phyloP scores from a whole-genome alignment of 129 eudicot genomes.

The Centella asiatica region DNA sequence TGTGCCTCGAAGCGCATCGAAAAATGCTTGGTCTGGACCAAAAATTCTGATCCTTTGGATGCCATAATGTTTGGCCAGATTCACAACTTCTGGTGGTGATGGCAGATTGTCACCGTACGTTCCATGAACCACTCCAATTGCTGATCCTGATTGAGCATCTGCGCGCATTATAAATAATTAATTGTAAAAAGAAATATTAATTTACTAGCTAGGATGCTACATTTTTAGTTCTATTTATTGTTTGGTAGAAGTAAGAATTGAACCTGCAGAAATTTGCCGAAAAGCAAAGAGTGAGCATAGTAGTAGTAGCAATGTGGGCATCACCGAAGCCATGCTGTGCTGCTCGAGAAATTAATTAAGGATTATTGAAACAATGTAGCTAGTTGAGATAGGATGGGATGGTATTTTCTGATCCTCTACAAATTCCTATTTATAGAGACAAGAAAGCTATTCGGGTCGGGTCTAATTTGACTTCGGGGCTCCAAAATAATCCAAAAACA shows the following conservation, averaged over 20 bases:
- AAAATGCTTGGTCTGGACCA: slow-evolving; percentile 8
- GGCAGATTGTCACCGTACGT: not conserved
- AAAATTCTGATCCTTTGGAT: slow-evolving; percentile 2
- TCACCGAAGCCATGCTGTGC: not conserved
- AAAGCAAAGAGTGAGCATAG: not conserved
- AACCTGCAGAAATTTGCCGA: not conserved
- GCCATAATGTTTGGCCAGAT: not conserved
- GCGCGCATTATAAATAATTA: not conserved
- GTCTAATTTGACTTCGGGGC: too few relatives aligned
- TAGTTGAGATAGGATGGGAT: too few relatives aligned
- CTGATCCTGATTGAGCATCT: not conserved
- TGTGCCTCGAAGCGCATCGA: slow-evolving; percentile 42
- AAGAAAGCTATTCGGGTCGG: too few relatives aligned
- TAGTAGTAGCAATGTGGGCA: not conserved
- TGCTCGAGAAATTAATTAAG: not conserved
- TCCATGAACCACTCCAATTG: slow-evolving; percentile 1
- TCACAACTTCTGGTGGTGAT: not conserved
- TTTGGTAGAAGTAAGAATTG: too few relatives aligned
- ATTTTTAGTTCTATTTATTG: not conserved
- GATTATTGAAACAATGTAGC: not conserved
- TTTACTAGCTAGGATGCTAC: not conserved
- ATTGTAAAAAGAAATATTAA: not conserved
- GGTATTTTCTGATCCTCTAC: too few relatives aligned
- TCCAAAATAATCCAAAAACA: too few relatives aligned
- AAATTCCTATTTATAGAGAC: too few relatives aligned